Conservation (phyloP, 495 filamentous ascomycete genomes). For the Xylaria castorea region DNA sequence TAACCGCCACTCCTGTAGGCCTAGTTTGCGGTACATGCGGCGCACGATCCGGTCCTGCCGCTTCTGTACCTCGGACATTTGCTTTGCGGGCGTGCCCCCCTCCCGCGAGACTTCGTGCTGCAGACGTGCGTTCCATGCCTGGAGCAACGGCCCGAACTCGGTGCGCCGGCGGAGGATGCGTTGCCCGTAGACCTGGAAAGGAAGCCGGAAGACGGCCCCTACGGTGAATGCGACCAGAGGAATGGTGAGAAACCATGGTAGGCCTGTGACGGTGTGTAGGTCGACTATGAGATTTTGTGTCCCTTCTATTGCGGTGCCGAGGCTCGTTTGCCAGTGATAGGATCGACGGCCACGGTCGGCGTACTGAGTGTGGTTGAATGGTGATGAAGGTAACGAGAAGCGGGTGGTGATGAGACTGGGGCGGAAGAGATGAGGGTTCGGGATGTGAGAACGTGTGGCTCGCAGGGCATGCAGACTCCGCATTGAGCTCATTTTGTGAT, state of each 20-base stretch:
- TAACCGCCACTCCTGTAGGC: constrained; percentile 59
- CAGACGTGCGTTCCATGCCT: constrained; percentile 54
- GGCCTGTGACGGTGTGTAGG: constrained; percentile 63
- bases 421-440: background rate
- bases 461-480: constrained; percentile 5
- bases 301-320: constrained; percentile 45
- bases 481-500: constrained; percentile 16
- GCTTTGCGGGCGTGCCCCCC: constrained; percentile 7
- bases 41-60: constrained; percentile 40
- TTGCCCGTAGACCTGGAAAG: constrained; percentile 62
- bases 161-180: constrained; percentile 48
- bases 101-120: constrained; percentile 34
- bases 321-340: constrained; percentile 26
- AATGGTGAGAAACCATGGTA: constrained; percentile 75
- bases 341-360: background rate
- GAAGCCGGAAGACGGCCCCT: constrained; percentile 64
- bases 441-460: background rate
- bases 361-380: background rate
- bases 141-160: constrained; percentile 57
- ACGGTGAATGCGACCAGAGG: constrained; percentile 72
- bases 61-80: constrained; percentile 32
- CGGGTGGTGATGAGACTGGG: constrained; percentile 2
- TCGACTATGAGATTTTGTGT: constrained; percentile 64
- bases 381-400: background rate
- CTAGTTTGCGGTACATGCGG: constrained; percentile 53